Conservation (phyloP, 2,329 filamentous ascomycete genomes). For the Stylonectria norvegica region DNA sequence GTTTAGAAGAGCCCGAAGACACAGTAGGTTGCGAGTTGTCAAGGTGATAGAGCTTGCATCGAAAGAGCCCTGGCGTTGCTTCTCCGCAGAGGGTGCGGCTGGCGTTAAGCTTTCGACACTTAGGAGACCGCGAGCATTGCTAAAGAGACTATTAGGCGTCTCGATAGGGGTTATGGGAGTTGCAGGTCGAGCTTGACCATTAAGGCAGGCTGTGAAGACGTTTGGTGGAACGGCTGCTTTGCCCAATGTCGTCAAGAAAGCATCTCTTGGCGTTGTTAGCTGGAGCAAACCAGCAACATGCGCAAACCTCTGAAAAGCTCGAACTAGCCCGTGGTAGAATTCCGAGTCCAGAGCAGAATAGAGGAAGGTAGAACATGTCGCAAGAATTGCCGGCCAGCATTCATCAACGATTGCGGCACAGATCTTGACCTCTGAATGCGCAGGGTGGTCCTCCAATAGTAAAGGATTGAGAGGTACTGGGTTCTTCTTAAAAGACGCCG, state of each 20-base stretch:
- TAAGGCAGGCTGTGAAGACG: constrained; percentile 59
- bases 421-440: constrained; percentile 67
- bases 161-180: constrained; percentile 49
- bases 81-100: constrained; percentile 54
- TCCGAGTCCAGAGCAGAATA: constrained; percentile 89
- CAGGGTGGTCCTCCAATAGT: constrained; percentile 66
- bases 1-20: constrained; percentile 87
- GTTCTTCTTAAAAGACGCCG: constrained; percentile 68
- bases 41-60: constrained; percentile 57
- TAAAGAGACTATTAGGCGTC: constrained; percentile 56
- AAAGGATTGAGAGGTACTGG: constrained; percentile 83
- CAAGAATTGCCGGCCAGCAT: constrained; percentile 94
- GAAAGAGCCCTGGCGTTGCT: constrained; percentile 55
- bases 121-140: constrained; percentile 67
- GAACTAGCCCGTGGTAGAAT: constrained; percentile 87
- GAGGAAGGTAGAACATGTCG: constrained; percentile 91
- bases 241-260: constrained; percentile 87
- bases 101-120: constrained; percentile 69
- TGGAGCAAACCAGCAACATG: constrained; percentile 89
- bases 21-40: constrained; percentile 86
- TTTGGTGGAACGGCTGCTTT: constrained; percentile 91
- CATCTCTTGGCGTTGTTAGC: constrained; percentile 82
- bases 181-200: constrained; percentile 42
- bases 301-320: constrained; percentile 91
- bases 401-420: constrained; percentile 82